Evolutionary conservation across 768 basidiomycete genomes (phyloP), one percentile per base, ranked within the genome.

Genomic region (Lentinus tigrinus): DNA sequence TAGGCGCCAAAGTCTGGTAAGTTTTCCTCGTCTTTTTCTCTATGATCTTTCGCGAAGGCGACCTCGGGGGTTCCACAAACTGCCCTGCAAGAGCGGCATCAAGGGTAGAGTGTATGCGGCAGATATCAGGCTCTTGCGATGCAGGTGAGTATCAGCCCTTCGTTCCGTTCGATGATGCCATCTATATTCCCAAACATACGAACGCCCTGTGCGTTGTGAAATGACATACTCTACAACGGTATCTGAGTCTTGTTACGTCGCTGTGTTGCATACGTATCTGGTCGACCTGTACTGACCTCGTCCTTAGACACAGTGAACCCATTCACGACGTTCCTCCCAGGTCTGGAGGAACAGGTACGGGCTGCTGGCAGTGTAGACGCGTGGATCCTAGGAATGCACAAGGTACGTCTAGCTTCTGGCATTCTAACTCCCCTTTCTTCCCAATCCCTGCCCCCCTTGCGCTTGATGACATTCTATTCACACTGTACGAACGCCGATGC

Each of bases 401-500:
- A 73, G 65, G 39, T 46, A 21, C 1, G 52, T 42, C 24, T 34
- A 8, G 40, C 27, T 31, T 44, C 36, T 19, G 43, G 46, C 23
- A 10, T 53, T 48, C 28, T 52, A n/a, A 36, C 21, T 40, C 2
- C 9, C 47, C 14, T 4, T 46, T n/a, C 42, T 42, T 58, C 16
- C 42, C 52, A 68, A 73, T 43, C 68, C 80, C 84, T 85, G 85
- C 82, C 79, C 77, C 78, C 74, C 51, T 51, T 27, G 57, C 54
- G 57, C 23, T 48, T 61, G 60, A 61, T 61, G 60, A 61, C 60
- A 61, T 39, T 74, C 70, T 75, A 86, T 89, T 87, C 85, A 86
- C 85, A 88, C 87, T 88, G 84, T 84, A 82, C 75, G 87, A 90
- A 81, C 75, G 69, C 70, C 70, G 72, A 65, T 64, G 71, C 73